phyloP scores from a whole-genome alignment of 306 rosid genomes.

The Lathyrus aphaca region DNA sequence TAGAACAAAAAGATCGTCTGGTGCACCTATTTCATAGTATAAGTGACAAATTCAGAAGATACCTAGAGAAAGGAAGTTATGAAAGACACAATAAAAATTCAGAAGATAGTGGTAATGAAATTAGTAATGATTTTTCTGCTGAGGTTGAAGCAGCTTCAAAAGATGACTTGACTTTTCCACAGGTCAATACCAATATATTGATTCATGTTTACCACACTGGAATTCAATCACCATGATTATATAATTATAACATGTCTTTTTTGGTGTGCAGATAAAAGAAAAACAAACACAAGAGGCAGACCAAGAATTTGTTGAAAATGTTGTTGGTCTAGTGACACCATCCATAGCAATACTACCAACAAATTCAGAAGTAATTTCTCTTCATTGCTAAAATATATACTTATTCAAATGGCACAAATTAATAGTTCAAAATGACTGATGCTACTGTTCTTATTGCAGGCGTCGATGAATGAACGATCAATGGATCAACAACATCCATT shows the following conservation, averaged over 20 bases:
- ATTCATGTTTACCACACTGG: neutral
- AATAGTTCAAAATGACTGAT: no score
- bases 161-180: neutral
- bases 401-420: neutral
- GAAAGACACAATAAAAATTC: no score
- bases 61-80: no score
- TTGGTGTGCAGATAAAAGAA: neutral
- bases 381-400: neutral
- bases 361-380: neutral
- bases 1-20: no score
- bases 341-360: neutral
- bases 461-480: neutral
- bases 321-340: neutral
- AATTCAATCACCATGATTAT: neutral
- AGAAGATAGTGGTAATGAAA: no score
- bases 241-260: neutral
- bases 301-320: slow-evolving; percentile 20
- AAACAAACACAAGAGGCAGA: slow-evolving; percentile 11
- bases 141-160: neutral
- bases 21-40: no score
- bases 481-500: neutral
- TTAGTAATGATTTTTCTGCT: neutral
- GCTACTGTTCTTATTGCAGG: neutral
- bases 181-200: neutral
- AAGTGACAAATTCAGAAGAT: no score